Conservation (phyloP, 2,329 filamentous ascomycete genomes). For the Paradendryphiella salina region DNA sequence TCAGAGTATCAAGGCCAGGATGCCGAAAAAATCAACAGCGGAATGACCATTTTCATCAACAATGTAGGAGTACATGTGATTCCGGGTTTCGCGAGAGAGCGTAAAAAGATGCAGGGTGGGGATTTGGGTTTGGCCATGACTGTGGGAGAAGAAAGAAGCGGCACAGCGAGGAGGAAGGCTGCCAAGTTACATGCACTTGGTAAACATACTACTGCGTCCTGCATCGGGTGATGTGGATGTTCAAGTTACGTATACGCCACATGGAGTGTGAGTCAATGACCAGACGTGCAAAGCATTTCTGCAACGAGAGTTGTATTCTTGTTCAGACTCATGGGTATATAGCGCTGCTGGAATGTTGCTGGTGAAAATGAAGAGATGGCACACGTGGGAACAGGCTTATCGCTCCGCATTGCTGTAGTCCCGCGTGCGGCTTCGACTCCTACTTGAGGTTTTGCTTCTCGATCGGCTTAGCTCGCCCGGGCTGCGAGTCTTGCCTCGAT, state of each 20-base stretch:
- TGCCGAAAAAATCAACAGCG: constrained; percentile 31
- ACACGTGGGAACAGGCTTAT: not conserved
- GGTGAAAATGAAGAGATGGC: not conserved
- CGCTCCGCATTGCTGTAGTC: not conserved
- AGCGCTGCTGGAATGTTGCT: not conserved
- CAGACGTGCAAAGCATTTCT: not conserved
- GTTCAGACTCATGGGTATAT: constrained; percentile 2
- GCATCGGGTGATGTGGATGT: too few relatives aligned
- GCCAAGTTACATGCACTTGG: too few relatives aligned
- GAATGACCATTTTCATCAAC: constrained; percentile 25
- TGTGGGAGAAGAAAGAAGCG: not conserved
- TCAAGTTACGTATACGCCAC: too few relatives aligned
- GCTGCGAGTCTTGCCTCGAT: constrained; percentile 9
- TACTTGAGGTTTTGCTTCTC: constrained; percentile 3
- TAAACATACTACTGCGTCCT: too few relatives aligned
- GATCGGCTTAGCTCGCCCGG: constrained; percentile 1
- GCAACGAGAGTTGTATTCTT: not conserved
- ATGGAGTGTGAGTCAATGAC: not conserved
- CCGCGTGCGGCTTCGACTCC: constrained; percentile 2
- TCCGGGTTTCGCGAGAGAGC: not conserved
- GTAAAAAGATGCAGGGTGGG: not conserved
- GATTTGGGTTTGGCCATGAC: not conserved
- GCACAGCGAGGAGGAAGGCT: too few relatives aligned
- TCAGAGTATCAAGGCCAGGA: constrained; percentile 1
- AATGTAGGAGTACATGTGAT: too few relatives aligned